Evolutionary conservation across 352 stramenopile genomes (phyloP).

Genomic region (Phytophthora vignae): DNA sequence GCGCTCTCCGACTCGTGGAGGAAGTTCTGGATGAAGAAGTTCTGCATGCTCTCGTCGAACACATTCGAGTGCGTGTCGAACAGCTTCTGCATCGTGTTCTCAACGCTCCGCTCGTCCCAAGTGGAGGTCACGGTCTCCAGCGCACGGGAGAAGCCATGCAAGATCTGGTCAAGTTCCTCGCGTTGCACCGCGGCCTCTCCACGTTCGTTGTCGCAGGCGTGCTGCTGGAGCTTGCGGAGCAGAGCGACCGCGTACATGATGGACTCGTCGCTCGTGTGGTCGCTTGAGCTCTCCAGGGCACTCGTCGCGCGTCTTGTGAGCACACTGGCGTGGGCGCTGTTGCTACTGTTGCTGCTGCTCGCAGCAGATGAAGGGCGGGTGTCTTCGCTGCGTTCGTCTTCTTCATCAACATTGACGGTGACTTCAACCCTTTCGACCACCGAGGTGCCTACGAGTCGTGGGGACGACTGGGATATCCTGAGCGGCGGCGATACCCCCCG

Average conservation of each 20-base stretch:
- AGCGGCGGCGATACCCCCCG: slow-evolving; percentile 4
- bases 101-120: slow-evolving; percentile 54
- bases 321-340: background rate
- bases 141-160: slow-evolving; percentile 65
- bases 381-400: slow-evolving; percentile 18
- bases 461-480: slow-evolving; percentile 40
- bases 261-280: slow-evolving; percentile 48
- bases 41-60: slow-evolving; percentile 87
- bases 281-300: slow-evolving; percentile 28
- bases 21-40: slow-evolving; percentile 90
- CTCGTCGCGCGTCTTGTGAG: slow-evolving; percentile 23
- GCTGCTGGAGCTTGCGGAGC: slow-evolving; percentile 64
- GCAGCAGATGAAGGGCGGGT: background rate
- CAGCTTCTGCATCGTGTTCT: slow-evolving; percentile 75
- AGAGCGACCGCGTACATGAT: slow-evolving; percentile 68
- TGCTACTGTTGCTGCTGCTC: slow-evolving; percentile 15
- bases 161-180: slow-evolving; percentile 65
- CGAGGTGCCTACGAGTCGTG: slow-evolving; percentile 30
- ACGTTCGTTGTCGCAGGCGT: slow-evolving; percentile 39
- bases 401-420: slow-evolving; percentile 22
- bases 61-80: slow-evolving; percentile 84
- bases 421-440: slow-evolving; percentile 22
- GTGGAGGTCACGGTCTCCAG: slow-evolving; percentile 55
- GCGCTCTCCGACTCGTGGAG: slow-evolving; percentile 78
- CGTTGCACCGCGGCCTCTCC: slow-evolving; percentile 51